A percentile compares a stretch with the other conserved stretches of the same genome.
These are phyloP conservation scores for Pisolithus microcarpus DNA, from an alignment of 768 basidiomycete species.

Conservation along the genomic window DNA sequence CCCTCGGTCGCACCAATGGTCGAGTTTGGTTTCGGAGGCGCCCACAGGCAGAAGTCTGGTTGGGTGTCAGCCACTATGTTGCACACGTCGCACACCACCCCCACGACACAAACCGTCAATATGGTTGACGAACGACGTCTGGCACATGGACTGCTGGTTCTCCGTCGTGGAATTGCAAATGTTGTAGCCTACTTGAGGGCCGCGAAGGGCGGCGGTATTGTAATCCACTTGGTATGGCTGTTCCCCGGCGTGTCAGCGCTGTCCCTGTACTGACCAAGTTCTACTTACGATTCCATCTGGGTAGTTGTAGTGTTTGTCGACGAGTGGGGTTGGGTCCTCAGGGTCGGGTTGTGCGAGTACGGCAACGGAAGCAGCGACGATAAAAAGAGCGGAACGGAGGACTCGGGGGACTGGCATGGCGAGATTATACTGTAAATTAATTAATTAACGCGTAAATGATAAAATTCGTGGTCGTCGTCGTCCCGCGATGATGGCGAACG, in stretches of 20 bases:
- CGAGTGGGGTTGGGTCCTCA: constrained; percentile 41
- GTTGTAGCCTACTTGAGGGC: constrained; percentile 59
- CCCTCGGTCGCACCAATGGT: constrained; percentile 62
- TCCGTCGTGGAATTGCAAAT: constrained; percentile 61
- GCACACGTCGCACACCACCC: not conserved
- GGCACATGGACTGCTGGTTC: constrained; percentile 56
- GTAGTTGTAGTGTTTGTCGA: constrained; percentile 38
- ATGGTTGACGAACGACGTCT: constrained; percentile 61
- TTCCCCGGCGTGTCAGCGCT: not conserved
- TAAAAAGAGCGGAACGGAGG: constrained; percentile 34
- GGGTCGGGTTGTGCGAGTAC: constrained; percentile 29
- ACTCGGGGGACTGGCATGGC: not conserved
- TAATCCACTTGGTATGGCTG: constrained; percentile 48
- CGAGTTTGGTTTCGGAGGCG: constrained; percentile 41
- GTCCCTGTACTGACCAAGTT: not conserved
- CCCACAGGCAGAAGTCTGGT: constrained; percentile 68
- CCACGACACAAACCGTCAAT: constrained; percentile 31
- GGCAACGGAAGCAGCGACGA: constrained; percentile 25
- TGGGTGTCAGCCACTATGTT: constrained; percentile 23
- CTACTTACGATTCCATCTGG: constrained; percentile 37
- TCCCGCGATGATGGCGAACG: not conserved
- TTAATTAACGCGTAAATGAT: not conserved
- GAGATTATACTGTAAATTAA: not conserved
- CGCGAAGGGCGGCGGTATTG: constrained; percentile 37
- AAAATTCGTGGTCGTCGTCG: not conserved